Percentiles rank a stretch among this genome's conserved stretches.
Evolutionary conservation across 495 filamentous ascomycete genomes (phyloP).

Genomic region (Aspergillus avenaceus): DNA sequence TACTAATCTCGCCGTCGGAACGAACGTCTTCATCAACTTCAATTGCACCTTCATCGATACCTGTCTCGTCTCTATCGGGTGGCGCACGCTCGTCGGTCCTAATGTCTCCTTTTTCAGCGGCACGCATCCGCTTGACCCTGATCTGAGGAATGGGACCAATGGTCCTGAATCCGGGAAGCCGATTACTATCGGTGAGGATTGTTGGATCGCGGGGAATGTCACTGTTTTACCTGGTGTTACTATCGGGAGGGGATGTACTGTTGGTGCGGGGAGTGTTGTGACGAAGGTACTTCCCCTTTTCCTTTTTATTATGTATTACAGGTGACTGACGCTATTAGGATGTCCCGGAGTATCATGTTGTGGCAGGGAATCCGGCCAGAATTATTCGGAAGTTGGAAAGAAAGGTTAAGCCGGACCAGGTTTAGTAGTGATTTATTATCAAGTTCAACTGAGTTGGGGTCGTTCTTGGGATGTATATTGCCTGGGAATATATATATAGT

Average conservation of each 20-base stretch:
- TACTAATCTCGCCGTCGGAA: slow-evolving; percentile 1
- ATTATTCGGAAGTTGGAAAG: background rate
- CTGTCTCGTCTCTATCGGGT: slow-evolving; percentile 64
- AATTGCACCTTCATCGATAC: slow-evolving; percentile 65
- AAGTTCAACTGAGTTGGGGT: no score
- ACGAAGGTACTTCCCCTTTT: slow-evolving; percentile 19
- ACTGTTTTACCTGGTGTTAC: slow-evolving; percentile 68
- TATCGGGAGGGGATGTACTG: slow-evolving; percentile 38
- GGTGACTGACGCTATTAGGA: background rate
- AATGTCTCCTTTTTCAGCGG: slow-evolving; percentile 63
- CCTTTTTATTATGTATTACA: background rate
- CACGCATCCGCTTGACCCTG: slow-evolving; percentile 56
- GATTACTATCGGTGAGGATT: slow-evolving; percentile 71
- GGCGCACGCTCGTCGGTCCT: slow-evolving; percentile 68
- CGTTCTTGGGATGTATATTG: no score
- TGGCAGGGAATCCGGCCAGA: slow-evolving; percentile 4
- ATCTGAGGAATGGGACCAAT: slow-evolving; percentile 57
- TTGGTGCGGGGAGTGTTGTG: slow-evolving; percentile 42
- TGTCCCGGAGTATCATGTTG: slow-evolving; percentile 3
- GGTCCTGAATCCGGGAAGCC: slow-evolving; percentile 68
- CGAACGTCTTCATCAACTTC: slow-evolving; percentile 2
- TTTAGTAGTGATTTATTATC: no score
- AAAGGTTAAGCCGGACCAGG: background rate
- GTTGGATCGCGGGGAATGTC: slow-evolving; percentile 75
- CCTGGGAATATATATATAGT: no score